Conservation (phyloP, 768 basidiomycete genomes). For the Lentinula aciculospora region DNA sequence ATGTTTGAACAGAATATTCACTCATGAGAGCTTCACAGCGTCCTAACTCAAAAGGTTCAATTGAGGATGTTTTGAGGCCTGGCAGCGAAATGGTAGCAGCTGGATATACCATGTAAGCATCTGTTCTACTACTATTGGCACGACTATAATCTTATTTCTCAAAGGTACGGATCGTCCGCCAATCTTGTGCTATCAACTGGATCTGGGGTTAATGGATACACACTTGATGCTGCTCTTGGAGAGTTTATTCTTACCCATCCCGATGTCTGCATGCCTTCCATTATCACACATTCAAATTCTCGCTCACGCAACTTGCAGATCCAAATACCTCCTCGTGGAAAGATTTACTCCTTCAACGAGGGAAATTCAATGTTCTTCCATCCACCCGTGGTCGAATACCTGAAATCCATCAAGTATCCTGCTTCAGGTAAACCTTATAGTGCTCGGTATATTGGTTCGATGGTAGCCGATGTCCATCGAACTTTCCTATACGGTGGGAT, state of each 20-base stretch:
- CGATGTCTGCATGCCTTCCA: conserved; percentile 44
- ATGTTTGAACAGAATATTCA: background rate
- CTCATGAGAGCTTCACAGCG: conserved; percentile 35
- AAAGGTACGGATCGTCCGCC: conserved; percentile 83
- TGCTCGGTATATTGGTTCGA: conserved; percentile 92
- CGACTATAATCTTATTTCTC: background rate
- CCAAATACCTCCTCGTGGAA: conserved; percentile 87
- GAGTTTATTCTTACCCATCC: conserved; percentile 99
- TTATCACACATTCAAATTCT: background rate
- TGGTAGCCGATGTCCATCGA: conserved; percentile 98
- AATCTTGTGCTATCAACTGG: conserved; percentile 96
- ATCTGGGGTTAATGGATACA: conserved; percentile 96
- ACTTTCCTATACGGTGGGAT: conserved; percentile 97
- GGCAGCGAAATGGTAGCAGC: conserved; percentile 97
- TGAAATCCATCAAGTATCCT: conserved; percentile 91
- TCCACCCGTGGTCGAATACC: conserved; percentile 71
- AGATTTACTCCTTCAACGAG: conserved; percentile 99
- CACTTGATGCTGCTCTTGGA: conserved; percentile 89
- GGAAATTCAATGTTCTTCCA: conserved; percentile 96
- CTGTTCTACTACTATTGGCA: too few relatives aligned
- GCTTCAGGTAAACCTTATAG: conserved; percentile 80
- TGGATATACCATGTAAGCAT: conserved; percentile 83
- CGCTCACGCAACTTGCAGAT: conserved; percentile 48
- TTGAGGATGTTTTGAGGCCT: conserved; percentile 88
- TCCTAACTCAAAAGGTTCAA: conserved; percentile 69